Evolutionary conservation across 2,329 filamentous ascomycete species (phyloP).

Genomic region (Pestalotiopsis sp.): DNA sequence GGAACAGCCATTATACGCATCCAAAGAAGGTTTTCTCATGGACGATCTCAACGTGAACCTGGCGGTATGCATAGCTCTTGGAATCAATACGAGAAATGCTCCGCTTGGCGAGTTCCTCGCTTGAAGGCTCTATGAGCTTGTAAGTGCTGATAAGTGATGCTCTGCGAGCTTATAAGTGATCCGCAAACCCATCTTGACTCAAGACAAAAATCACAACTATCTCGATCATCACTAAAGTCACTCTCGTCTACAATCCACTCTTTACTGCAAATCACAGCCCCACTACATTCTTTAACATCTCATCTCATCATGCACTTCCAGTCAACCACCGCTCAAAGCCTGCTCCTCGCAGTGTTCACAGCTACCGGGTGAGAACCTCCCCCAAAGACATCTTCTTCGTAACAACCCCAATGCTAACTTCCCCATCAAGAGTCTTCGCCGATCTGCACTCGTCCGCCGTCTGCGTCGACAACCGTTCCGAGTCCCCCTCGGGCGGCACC

Average conservation of each 20-base stretch:
- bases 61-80: not conserved
- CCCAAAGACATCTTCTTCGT: no score
- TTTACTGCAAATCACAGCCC: not conserved
- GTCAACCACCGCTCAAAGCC: not conserved
- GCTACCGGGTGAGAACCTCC: not conserved
- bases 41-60: not conserved
- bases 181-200: not conserved
- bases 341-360: not conserved
- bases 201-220: not conserved
- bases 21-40: not conserved
- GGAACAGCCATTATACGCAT: not conserved
- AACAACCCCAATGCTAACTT: not conserved
- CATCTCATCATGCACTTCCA: not conserved
- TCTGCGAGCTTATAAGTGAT: not conserved
- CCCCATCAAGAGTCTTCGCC: not conserved
- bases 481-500: not conserved
- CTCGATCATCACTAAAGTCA: not conserved
- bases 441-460: not conserved
- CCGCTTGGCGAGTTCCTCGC: not conserved
- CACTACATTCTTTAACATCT: not conserved
- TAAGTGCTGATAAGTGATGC: no score
- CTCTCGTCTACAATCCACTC: not conserved
- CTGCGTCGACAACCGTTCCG: conserved; percentile 1
- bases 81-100: not conserved
- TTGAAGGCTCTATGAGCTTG: not conserved